Conservation (phyloP, 768 basidiomycete species). For the Tylopilus sp. region DNA sequence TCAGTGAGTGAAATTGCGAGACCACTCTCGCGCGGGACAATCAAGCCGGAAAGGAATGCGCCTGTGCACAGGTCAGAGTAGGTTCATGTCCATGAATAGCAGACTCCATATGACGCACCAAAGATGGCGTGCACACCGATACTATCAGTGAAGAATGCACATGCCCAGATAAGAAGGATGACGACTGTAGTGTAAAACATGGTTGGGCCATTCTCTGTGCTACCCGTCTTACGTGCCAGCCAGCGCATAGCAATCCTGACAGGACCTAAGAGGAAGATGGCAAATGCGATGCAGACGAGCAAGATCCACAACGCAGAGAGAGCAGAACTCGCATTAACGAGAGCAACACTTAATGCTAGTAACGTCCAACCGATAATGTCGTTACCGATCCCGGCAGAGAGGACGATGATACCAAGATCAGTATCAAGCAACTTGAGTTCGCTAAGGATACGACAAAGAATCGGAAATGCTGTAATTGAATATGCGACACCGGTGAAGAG, state of each 20-base stretch:
- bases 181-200: constrained; percentile 87
- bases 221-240: constrained; percentile 77
- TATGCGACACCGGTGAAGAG: too few relatives aligned
- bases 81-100: not conserved
- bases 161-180: constrained; percentile 77
- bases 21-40: constrained; percentile 85
- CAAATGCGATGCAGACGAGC: constrained; percentile 76
- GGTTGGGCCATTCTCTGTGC: constrained; percentile 77
- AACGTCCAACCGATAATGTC: constrained; percentile 87
- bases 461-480: too few relatives aligned
- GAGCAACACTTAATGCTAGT: constrained; percentile 85
- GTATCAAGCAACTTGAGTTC: too few relatives aligned
- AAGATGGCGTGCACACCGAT: constrained; percentile 93
- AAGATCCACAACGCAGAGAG: constrained; percentile 85
- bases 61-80: constrained; percentile 34
- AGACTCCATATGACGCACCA: constrained; percentile 43
- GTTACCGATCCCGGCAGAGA: constrained; percentile 89
- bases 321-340: constrained; percentile 85
- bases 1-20: constrained; percentile 84
- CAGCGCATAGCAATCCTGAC: constrained; percentile 60
- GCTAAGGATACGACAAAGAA: too few relatives aligned
- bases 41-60: constrained; percentile 77
- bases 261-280: constrained; percentile 69
- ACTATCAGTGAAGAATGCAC: constrained; percentile 89
- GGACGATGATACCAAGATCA: too few relatives aligned